These are phyloP conservation scores for Claviceps quebecensis DNA, from an alignment of 2,329 filamentous ascomycete species.

Conservation along the genomic window DNA sequence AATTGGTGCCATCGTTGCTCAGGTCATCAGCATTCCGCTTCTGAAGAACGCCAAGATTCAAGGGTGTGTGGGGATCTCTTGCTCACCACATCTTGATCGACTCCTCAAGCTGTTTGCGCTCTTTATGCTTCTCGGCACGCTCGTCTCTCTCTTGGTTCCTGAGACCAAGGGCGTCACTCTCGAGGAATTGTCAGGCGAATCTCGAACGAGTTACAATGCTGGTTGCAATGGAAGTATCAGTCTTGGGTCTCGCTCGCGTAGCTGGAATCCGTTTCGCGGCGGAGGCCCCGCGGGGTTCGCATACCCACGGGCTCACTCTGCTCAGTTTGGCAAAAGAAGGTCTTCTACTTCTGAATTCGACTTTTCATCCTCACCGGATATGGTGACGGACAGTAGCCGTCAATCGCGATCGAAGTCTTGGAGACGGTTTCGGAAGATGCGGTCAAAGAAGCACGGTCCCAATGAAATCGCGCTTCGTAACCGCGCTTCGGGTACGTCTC, in stretches of 20 bases:
- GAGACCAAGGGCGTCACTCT: conserved; percentile 65
- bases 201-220: conserved; percentile 42
- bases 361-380: conserved; percentile 30
- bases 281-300: conserved; percentile 37
- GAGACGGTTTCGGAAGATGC: conserved; percentile 15
- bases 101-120: conserved; percentile 67
- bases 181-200: conserved; percentile 55
- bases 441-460: conserved; percentile 15
- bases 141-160: conserved; percentile 58
- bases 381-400: conserved; percentile 15
- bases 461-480: conserved; percentile 20
- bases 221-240: conserved; percentile 36
- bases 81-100: conserved; percentile 51
- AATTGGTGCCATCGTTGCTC: conserved; percentile 52
- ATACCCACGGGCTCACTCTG: conserved; percentile 24
- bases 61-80: conserved; percentile 32
- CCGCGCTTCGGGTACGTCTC: conserved; percentile 2
- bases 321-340: conserved; percentile 13
- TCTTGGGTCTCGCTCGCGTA: conserved; percentile 17
- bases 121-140: conserved; percentile 62
- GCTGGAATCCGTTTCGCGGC: conserved; percentile 34
- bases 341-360: conserved; percentile 20
- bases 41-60: conserved; percentile 40
- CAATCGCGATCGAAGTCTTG: conserved; percentile 16
- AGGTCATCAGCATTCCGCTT: conserved; percentile 50